Evolutionary conservation across 2,329 filamentous ascomycete genomes (phyloP), one percentile per base, ranked within the genome.

Genomic region (Ophiostoma pallidulum): DNA sequence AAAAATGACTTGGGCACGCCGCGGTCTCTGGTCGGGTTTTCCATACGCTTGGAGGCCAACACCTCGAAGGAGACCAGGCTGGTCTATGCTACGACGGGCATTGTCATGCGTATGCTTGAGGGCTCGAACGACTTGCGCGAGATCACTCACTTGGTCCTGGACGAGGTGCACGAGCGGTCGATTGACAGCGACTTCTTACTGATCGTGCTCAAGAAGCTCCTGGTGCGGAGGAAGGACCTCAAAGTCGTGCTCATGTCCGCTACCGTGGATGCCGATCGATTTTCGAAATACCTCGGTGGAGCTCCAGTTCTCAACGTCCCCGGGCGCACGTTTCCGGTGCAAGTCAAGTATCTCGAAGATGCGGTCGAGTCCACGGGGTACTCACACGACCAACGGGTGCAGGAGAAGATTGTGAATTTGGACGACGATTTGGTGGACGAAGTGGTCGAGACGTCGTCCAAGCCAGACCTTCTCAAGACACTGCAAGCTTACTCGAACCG

Each of bases 101-200:
- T 98, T 49, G 88, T 98, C n/a, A 86, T 98, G 73, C 82, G 92
- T 24, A 97, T 98, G 91, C 73, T 98, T 13, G 92, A 98, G 64
- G 83, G 84, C 8, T 86, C 87, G 0, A 85, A 88, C 54, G 85
- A 94, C 48, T 76, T 98, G 37, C 77, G 80, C 49, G 91, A 96
- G 54, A 82, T 98, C 45, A 95, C 91, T 0, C 92, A 97, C 66
- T 69, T 98, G 51, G 81, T 98, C 39, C 80, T 98, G n/a, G 92
- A 98, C 60, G 92, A 98, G 65, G 91, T 97, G 3, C 92, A 98
- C 60, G 92, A 98, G 64, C 81, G 91, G 52, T 86, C 88, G 12
- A 97, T 98, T 56, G 92, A 98, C 61, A 95, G 90, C 48, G 92
- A 98, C 62, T 96, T 98, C 62, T 71, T 98, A 29, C 74, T 98